Evolutionary conservation across 169 alveolate genomes (phyloP).

Genomic region (Pseudocohnilembus persalinus): DNA sequence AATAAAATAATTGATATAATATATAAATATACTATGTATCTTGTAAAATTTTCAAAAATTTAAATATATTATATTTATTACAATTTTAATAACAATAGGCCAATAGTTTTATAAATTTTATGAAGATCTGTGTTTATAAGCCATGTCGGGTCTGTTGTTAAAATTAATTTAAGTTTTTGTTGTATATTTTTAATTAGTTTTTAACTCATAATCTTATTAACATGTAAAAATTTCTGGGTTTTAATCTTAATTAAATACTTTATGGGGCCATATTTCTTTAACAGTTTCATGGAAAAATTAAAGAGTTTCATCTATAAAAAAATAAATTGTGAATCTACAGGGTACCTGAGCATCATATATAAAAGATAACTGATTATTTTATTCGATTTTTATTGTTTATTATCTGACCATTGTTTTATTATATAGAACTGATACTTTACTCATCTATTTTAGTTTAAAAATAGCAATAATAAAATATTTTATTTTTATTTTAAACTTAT

Average conservation of each 20-base stretch:
- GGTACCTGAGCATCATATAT: background rate
- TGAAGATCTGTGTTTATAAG: background rate
- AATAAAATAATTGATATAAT: too few relatives aligned
- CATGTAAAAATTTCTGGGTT: background rate
- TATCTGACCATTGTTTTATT: background rate
- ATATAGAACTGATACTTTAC: background rate
- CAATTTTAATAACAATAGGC: conserved; percentile 12
- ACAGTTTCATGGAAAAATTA: background rate
- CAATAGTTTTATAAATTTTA: conserved; percentile 4
- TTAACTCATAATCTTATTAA: background rate
- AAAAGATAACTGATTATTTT: background rate
- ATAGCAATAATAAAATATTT: too few relatives aligned
- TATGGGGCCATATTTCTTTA: background rate
- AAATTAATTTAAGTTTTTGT: background rate
- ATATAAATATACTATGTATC: too few relatives aligned
- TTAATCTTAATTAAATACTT: background rate
- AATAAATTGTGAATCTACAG: background rate
- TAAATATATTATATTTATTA: too few relatives aligned
- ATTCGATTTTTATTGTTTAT: background rate
- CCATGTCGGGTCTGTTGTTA: background rate
- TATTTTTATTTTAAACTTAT: too few relatives aligned
- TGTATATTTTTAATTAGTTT: too few relatives aligned
- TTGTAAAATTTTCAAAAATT: too few relatives aligned
- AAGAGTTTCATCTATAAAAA: background rate
- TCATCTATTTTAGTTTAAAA: background rate